These are phyloP conservation scores for Heritiera fomes DNA, from an alignment of 345 rosid genomes.

Conservation along the genomic window DNA sequence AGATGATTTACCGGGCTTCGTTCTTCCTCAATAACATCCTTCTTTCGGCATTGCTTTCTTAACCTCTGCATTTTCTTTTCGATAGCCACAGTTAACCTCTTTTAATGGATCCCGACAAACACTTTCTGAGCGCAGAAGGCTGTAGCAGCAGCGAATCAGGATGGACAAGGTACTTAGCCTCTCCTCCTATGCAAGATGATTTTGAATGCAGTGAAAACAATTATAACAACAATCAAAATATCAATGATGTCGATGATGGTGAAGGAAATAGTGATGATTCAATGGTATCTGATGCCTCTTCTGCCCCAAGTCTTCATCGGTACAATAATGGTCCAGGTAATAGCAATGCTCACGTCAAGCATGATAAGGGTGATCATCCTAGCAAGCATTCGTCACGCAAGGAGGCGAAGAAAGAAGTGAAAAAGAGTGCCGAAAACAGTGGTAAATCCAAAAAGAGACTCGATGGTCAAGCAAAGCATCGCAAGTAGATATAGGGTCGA, in stretches of 20 bases:
- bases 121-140: constrained; percentile 48
- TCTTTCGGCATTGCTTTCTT: neutral
- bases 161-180: constrained; percentile 70
- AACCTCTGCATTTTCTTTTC: neutral
- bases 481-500: constrained; percentile 21
- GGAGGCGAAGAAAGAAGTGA: constrained; percentile 35
- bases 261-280: constrained; percentile 74
- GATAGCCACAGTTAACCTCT: neutral
- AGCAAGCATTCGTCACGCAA: constrained; percentile 32
- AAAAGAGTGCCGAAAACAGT: constrained; percentile 30
- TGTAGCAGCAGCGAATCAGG: constrained; percentile 87
- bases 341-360: constrained; percentile 23
- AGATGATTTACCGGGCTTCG: neutral
- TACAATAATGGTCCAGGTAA: constrained; percentile 25
- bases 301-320: constrained; percentile 49
- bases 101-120: constrained; percentile 38
- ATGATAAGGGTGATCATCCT: constrained; percentile 26
- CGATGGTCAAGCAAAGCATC: constrained; percentile 25
- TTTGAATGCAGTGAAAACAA: constrained; percentile 35
- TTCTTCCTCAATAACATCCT: neutral
- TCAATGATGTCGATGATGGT: constrained; percentile 21
- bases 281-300: constrained; percentile 81
- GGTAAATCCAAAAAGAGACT: constrained; percentile 22
- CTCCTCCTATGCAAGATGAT: constrained; percentile 53
- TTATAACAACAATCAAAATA: constrained; percentile 23